These are phyloP conservation scores for Onygenales sp. DNA, from an alignment of 2,329 filamentous ascomycete species.

Conservation along the genomic window DNA sequence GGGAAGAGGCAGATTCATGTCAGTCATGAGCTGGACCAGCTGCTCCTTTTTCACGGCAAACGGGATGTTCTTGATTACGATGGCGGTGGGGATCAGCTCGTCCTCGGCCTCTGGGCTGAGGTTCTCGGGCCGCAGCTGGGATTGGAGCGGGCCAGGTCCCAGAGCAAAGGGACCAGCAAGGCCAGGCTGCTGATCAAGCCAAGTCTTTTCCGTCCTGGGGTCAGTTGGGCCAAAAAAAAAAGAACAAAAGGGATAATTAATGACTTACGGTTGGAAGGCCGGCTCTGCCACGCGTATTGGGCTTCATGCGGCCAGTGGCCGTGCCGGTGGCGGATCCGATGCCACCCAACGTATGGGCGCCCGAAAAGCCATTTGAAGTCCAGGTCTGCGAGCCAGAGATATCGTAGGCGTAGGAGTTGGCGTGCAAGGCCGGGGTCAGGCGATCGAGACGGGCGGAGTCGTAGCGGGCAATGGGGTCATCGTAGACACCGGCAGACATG, in stretches of 20 bases:
- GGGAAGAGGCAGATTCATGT: slow-evolving; percentile 83
- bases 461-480: slow-evolving; percentile 51
- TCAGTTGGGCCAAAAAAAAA: slow-evolving; percentile 2
- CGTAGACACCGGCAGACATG: slow-evolving; percentile 61
- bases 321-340: slow-evolving; percentile 47
- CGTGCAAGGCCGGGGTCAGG: slow-evolving; percentile 48
- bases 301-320: slow-evolving; percentile 48
- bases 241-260: slow-evolving; percentile 1
- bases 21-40: slow-evolving; percentile 84
- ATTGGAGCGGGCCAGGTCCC: slow-evolving; percentile 31
- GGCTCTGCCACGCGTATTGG: slow-evolving; percentile 44
- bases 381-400: slow-evolving; percentile 63
- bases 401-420: slow-evolving; percentile 58
- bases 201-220: slow-evolving; percentile 38
- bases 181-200: slow-evolving; percentile 50
- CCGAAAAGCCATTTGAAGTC: slow-evolving; percentile 66
- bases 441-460: slow-evolving; percentile 48
- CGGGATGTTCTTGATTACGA: slow-evolving; percentile 99
- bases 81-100: slow-evolving; percentile 93
- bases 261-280: slow-evolving; percentile 65
- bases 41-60: slow-evolving; percentile 98
- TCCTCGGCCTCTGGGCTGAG: slow-evolving; percentile 45
- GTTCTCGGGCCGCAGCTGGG: slow-evolving; percentile 33
- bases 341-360: slow-evolving; percentile 54
- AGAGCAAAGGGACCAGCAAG: slow-evolving; percentile 39